Evolutionary conservation across 169 alveolate species (phyloP).

Genomic region (Plasmodium gaboni): DNA sequence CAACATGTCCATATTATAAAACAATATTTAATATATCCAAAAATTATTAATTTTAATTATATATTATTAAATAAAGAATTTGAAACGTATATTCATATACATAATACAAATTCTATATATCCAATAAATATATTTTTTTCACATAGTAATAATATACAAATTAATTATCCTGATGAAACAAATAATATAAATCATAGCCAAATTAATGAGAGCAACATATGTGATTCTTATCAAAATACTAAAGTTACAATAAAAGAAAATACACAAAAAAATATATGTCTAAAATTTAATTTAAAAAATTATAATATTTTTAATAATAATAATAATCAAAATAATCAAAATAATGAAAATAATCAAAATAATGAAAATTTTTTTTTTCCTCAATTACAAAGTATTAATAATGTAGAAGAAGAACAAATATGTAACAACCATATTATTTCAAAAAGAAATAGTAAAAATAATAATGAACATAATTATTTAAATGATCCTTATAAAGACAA

Average conservation of each 20-base stretch:
- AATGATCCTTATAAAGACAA: neutral
- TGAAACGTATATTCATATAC: slow-evolving; percentile 8
- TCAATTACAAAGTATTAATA: no score
- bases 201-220: no score
- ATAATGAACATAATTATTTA: neutral
- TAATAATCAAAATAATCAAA: neutral
- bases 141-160: slow-evolving; percentile 25
- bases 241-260: neutral
- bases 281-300: neutral
- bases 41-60: slow-evolving; percentile 21
- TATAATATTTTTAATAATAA: neutral
- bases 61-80: slow-evolving; percentile 19
- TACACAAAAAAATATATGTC: neutral
- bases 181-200: no score
- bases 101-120: slow-evolving; percentile 17
- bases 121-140: neutral
- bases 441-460: no score
- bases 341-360: neutral
- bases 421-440: no score
- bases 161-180: neutral
- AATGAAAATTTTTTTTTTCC: neutral
- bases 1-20: slow-evolving; percentile 14
- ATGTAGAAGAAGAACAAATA: no score
- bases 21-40: slow-evolving; percentile 19
- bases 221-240: no score